Base-by-base conservation (phyloP, 2,329 filamentous ascomycete genomes). In the Apiospora marii region DNA sequence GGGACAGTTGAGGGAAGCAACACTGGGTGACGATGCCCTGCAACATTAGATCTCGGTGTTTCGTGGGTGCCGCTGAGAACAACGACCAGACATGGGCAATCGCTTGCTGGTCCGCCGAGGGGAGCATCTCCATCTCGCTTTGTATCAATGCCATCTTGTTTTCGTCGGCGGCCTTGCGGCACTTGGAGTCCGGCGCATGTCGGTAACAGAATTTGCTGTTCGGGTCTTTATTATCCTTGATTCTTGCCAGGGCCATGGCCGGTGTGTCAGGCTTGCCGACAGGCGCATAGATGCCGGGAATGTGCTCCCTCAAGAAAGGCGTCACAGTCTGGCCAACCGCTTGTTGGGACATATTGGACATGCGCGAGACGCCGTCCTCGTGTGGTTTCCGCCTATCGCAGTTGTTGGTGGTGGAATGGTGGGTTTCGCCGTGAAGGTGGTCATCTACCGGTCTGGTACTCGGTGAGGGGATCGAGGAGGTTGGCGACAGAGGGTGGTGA, bases 51-150 rank as follows among this genome's bases (percentile, higher is more conserved):
- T 97, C 96, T 77, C 96, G 92, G 80, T 98, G 96, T 81, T 97
- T 98, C 13, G 94, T 90, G 0, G 96, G 96, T 0, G 96, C 95
- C 51, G 96, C 96, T 0, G 96, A 98, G 85, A 99, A 99, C 68
- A 98, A 88, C 0, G 96, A 97, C 96, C 96, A 99, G 72, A 98
- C 95, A 79, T 98, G 96, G 46, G 95, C 94, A 78, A 99, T 98
- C 79, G 94, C 95, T 83, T 98, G 94, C 83, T 98, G 95, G 81
- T 99, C 96, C 75, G 90, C 91, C 74, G 93, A 90, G 6, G 95
- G 92, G 46, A 98, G 89, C 67, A 89, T 91, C 77, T 96, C 93
- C 70, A 98, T 90, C 82, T 96, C 93, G 92, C 91, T 92, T 81
- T 99, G 96, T 74, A 99, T 90, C 81, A 95, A 92, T 77, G 96